phyloP scores from a whole-genome alignment of 306 rosid species.

The Vigna mungo region DNA sequence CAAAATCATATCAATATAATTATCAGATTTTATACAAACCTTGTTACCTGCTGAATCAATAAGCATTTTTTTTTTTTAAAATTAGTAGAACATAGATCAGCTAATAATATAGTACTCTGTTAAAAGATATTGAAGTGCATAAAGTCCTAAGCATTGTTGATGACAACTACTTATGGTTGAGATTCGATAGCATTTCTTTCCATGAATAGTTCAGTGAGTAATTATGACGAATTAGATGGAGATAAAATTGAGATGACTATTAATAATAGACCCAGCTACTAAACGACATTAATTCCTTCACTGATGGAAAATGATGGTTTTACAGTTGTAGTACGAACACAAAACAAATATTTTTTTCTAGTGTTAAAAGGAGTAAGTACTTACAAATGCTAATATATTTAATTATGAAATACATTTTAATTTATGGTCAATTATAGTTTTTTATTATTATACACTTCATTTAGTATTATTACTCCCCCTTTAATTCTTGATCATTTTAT shows the following conservation, averaged over 20 bases:
- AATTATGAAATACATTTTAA: too few relatives aligned
- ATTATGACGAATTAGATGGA: neutral
- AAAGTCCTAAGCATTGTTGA: too few relatives aligned
- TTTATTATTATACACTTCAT: too few relatives aligned
- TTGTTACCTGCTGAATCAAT: neutral
- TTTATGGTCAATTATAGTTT: too few relatives aligned
- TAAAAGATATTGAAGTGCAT: too few relatives aligned
- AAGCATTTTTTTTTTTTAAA: neutral
- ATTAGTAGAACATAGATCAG: neutral
- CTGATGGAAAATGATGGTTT: too few relatives aligned
- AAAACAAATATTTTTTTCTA: neutral
- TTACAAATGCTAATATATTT: too few relatives aligned
- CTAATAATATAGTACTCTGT: neutral
- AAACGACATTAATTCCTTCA: neutral
- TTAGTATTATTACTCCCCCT: too few relatives aligned
- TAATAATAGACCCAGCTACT: neutral
- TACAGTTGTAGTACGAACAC: neutral
- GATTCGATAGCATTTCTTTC: neutral
- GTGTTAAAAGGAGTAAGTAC: neutral
- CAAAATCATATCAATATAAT: too few relatives aligned
- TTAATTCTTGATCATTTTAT: too few relatives aligned
- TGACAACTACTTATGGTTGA: slow-evolving; percentile 1
- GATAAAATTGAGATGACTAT: neutral
- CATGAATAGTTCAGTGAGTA: neutral
- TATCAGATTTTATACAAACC: too few relatives aligned